Conservation (phyloP, 2,329 filamentous ascomycete species). For the Huntiella abstrusa region DNA sequence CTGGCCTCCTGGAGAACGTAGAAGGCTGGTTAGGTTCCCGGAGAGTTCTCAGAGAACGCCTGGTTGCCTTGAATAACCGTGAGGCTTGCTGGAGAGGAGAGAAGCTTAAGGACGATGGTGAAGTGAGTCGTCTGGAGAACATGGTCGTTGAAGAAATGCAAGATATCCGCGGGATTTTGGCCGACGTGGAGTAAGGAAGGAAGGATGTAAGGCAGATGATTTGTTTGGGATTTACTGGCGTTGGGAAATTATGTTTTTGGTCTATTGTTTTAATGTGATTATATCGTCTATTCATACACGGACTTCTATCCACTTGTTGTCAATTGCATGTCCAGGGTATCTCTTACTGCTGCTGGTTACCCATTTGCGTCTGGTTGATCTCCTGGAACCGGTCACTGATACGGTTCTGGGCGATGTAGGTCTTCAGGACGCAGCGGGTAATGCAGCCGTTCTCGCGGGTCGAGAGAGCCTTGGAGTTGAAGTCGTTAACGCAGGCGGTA, state of each 20-base stretch:
- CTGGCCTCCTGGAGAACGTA: constrained; percentile 57
- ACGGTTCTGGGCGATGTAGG: constrained; percentile 77
- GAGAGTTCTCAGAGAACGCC: constrained; percentile 48
- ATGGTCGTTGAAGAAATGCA: constrained; percentile 54
- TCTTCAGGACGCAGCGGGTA: constrained; percentile 88
- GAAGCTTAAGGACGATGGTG: constrained; percentile 17
- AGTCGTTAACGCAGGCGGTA: constrained; percentile 92
- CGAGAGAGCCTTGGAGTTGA: constrained; percentile 88
- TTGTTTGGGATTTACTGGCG: background rate
- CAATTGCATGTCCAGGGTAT: background rate
- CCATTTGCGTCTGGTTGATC: constrained; percentile 41
- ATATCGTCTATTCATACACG: constrained; percentile 1
- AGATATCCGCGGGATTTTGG: constrained; percentile 36
- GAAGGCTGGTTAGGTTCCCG: constrained; percentile 61
- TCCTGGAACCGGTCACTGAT: constrained; percentile 78
- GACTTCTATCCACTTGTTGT: background rate
- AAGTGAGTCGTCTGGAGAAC: constrained; percentile 52
- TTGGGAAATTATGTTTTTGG: constrained; percentile 1
- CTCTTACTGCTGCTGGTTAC: constrained; percentile 22
- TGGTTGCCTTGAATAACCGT: constrained; percentile 53
- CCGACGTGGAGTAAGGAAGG: constrained; percentile 27
- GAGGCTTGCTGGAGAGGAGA: constrained; percentile 44
- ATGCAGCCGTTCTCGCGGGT: constrained; percentile 81
- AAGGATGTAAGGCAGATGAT: background rate
- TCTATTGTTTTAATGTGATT: background rate